Conservation (phyloP, 371 early-diverging fungal species). For the Vittaforma corneae region DNA sequence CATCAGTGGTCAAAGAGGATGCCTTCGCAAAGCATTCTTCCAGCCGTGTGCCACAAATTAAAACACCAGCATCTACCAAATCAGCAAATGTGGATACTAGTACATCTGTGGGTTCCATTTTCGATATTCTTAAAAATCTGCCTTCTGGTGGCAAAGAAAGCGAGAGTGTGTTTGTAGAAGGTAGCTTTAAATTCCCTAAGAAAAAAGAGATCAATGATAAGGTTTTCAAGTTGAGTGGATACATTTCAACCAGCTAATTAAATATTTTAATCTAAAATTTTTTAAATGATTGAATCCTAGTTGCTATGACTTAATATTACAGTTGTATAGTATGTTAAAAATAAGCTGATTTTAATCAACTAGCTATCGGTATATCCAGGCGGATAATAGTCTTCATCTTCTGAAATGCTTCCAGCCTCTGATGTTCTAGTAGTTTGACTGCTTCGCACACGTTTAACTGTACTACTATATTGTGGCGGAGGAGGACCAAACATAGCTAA, state of each 20-base stretch:
- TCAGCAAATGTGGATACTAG: slow-evolving; percentile 3
- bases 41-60: no score
- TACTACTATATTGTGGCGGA: no score
- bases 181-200: slow-evolving; percentile 29
- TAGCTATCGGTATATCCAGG: background rate
- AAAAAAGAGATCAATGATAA: slow-evolving; percentile 24
- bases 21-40: no score
- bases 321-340: no score
- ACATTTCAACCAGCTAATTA: slow-evolving; percentile 18
- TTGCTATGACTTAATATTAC: no score
- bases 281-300: no score
- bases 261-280: background rate
- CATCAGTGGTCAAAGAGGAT: no score
- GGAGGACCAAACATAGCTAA: no score
- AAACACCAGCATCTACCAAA: no score
- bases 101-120: slow-evolving; percentile 30
- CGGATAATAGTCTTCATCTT: background rate
- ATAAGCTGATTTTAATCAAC: slow-evolving; percentile 16
- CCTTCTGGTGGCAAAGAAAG: slow-evolving; percentile 22
- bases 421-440: background rate
- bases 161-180: slow-evolving; percentile 40
- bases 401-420: background rate
- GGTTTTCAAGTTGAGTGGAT: slow-evolving; percentile 29
- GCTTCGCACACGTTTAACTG: no score
- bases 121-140: slow-evolving; percentile 45